phyloP scores from a whole-genome alignment of 441 rosid genomes.

The Populus hybrid region DNA sequence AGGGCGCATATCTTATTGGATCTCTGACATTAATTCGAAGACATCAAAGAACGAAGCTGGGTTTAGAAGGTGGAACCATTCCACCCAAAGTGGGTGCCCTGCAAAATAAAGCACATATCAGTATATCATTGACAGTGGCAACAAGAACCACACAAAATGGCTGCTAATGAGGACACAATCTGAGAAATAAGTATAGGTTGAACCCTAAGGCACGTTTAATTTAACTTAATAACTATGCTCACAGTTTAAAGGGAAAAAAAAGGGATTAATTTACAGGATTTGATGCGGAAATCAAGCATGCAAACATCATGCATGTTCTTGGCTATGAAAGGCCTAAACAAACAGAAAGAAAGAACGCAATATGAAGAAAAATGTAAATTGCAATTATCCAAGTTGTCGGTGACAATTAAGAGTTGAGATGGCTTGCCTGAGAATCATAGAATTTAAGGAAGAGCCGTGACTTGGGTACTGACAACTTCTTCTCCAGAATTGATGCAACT shows the following conservation, averaged over 20 bases:
- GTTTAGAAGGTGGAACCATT: conserved; percentile 27
- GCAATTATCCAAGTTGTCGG: conserved; percentile 19
- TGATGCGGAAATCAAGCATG: conserved; percentile 93
- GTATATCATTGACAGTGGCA: neutral
- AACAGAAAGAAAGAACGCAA: conserved; percentile 37
- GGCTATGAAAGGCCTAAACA: conserved; percentile 90
- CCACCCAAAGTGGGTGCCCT: conserved; percentile 91
- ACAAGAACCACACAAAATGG: neutral
- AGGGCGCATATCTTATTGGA: too few species aligned
- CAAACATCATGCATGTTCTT: conserved; percentile 96
- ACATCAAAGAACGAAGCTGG: neutral
- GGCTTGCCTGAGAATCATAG: conserved; percentile 79
- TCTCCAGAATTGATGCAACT: conserved; percentile 64
- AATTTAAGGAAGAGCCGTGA: conserved; percentile 80
- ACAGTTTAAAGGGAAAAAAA: conserved; percentile 14
- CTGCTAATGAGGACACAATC: neutral
- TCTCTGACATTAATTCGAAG: too few species aligned
- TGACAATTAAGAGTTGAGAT: conserved; percentile 12
- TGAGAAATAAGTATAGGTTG: conserved; percentile 3
- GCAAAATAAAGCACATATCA: conserved; percentile 28
- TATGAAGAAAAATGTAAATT: conserved; percentile 31
- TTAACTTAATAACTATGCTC: conserved; percentile 24
- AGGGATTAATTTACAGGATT: conserved; percentile 53
- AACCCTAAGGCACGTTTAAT: conserved; percentile 5
- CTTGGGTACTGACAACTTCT: conserved; percentile 77